A percentile compares a stretch with the other conserved stretches of the same genome.
Conservation (phyloP, 2,329 filamentous ascomycete genomes). For the Monilinia fructigena region DNA sequence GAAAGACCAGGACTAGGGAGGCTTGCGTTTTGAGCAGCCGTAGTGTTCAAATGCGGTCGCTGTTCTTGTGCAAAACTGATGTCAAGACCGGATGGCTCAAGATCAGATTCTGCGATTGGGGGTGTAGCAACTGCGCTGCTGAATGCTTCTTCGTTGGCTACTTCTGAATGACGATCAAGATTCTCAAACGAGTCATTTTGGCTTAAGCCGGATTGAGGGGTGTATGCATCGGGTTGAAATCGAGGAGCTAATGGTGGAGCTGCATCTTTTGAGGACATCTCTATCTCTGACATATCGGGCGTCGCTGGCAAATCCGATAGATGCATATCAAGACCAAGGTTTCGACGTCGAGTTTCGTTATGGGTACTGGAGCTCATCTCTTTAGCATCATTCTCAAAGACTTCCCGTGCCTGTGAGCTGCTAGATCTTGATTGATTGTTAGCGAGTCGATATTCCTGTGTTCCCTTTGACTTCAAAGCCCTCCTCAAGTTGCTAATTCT, state of each 20-base stretch:
- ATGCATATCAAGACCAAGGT: constrained; percentile 32
- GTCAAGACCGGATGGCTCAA: constrained; percentile 56
- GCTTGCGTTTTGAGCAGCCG: constrained; percentile 81
- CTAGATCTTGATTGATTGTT: neutral
- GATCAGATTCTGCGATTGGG: constrained; percentile 70
- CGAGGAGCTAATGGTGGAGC: constrained; percentile 22
- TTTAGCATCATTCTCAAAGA: constrained; percentile 21
- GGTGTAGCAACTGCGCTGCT: constrained; percentile 66
- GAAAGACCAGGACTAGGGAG: constrained; percentile 93
- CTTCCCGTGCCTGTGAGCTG: constrained; percentile 5
- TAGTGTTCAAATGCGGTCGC: constrained; percentile 62
- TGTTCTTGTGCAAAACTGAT: constrained; percentile 49
- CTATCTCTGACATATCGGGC: constrained; percentile 57
- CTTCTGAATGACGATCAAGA: constrained; percentile 28
- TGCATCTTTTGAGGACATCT: constrained; percentile 40
- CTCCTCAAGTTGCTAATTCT: constrained; percentile 8
- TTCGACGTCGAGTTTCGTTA: constrained; percentile 25
- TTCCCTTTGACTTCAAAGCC: constrained; percentile 6
- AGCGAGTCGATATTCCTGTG: neutral
- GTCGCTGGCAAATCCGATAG: constrained; percentile 49
- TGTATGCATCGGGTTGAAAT: constrained; percentile 45
- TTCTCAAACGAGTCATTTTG: constrained; percentile 38
- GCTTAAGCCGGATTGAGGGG: constrained; percentile 49
- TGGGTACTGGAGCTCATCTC: constrained; percentile 18
- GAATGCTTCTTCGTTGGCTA: constrained; percentile 53